Base-by-base conservation (phyloP, 768 basidiomycete genomes). In the Suillus cothurnatus region DNA sequence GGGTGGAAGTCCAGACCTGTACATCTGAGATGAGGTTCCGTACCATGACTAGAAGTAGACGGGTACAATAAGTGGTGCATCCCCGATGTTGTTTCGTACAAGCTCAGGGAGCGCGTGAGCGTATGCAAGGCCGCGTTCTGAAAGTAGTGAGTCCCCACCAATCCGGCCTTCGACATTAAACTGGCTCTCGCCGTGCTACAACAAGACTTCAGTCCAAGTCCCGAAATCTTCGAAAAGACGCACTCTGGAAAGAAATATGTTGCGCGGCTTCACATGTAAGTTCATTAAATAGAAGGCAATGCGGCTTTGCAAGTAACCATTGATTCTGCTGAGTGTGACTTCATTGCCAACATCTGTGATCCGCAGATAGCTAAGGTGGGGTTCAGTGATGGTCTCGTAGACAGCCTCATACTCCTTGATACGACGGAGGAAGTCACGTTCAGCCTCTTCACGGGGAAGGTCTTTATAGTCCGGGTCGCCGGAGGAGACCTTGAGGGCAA, bases 281-380 rank as follows among this genome's bases (percentile, higher is more conserved):
- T 98, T 98, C 96, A 98, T 99, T 62, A 99, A 83, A 78, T 96
- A 99, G 80, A 97, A 99, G 23, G 95, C 97, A 69, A 99, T 95
- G 41, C 97, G 91, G 83, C 94, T 95, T 73, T 96, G 94, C 66
- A 99, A 79, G 73, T 99, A 99, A 17, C 96, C 96, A 72, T 96
- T 88, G 62, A 99, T 98, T 68, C 90, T 84, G 61, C 86, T 89
- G 57, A 95, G 84, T 0, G 88, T 93, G 62, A 96, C 96, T 76
- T 93, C 90, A 67, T 86, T 88, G 11, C 97, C 97, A 23, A 99
- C 93, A 71, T 99, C 97, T 62, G 89, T 88, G 74, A 99, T 97
- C 70, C 91, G 88, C 66, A 97, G 84, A 76, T 95, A 99, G 28
- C 91, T 93, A 31, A 98, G 84, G 70, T 94, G 86, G 11, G 92